Base-by-base conservation (phyloP, 495 filamentous ascomycete species). In the Podospora anserina region DNA sequence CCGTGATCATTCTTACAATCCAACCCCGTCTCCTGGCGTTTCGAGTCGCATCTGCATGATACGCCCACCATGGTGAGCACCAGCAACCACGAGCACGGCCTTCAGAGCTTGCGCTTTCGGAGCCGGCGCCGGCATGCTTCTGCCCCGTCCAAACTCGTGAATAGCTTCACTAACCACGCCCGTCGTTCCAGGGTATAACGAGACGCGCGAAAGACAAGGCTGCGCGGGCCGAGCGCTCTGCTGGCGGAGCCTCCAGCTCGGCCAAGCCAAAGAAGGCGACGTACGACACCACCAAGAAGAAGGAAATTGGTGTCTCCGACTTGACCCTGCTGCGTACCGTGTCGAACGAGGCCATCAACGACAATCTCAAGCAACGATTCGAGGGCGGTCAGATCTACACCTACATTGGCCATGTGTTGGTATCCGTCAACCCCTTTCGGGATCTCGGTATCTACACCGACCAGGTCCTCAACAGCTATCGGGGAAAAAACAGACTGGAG, bases 391-490 rank as follows among this genome's bases (percentile, higher is more conserved):
- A 98, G 82, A 99, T 99, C 78, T 99, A 99, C 82, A 99, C 96
- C 66, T 99, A 99, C 82, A 99, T 99, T 76, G 96, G 96, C 80
- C 94, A 98, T 92, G 96, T 99, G 79, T 79, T 99, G 85, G 96
- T 99, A 71, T 98, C 96, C 30, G 96, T 99, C 80, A 99, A 99
- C 81, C 96, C 96, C 58, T 99, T 99, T 80, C 89, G 91, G 76
- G 96, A 99, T 76, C 86, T 99, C 84, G 96, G 95, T 66, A 98
- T 99, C 78, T 99, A 99, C 82, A 97, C 94, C 72, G 94, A 98
- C 69, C 81, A 87, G 69, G 93, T 97, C 39, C 88, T 98, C 71
- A 87, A 94, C 59, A 92, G 90, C 67, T 98, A 99, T 81, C 87
- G 87, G 74, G 94, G 93, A 67, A 98, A 97, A 87, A 99, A 99